phyloP scores from a whole-genome alignment of 2,329 filamentous ascomycete genomes.

The Bipolaris sorokiniana region DNA sequence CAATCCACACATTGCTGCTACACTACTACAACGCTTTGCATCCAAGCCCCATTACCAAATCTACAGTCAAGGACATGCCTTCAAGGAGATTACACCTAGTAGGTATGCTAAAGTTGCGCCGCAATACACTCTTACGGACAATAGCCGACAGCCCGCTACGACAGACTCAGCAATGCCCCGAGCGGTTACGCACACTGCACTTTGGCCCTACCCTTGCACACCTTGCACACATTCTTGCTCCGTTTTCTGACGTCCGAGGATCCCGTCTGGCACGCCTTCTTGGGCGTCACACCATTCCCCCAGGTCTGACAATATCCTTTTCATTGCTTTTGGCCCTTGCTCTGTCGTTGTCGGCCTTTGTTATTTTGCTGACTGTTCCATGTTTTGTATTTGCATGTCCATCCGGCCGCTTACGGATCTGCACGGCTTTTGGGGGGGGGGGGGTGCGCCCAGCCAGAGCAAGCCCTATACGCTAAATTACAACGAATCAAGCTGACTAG shows the following conservation, averaged over 20 bases:
- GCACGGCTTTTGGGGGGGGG: neutral
- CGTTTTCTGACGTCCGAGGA: neutral
- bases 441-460: neutral
- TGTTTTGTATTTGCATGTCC: neutral
- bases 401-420: constrained; percentile 4
- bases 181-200: too few relatives aligned
- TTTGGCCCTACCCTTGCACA: neutral
- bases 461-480: neutral
- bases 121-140: too few relatives aligned
- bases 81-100: too few relatives aligned
- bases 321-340: neutral
- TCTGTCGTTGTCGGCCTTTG: neutral
- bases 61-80: too few relatives aligned
- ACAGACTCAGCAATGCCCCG: too few relatives aligned
- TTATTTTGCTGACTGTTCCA: neutral
- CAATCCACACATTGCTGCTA: neutral
- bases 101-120: too few relatives aligned
- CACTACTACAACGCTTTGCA: neutral
- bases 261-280: constrained; percentile 1
- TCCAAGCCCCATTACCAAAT: too few relatives aligned
- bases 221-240: neutral
- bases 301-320: neutral
- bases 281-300: neutral
- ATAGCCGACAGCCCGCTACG: too few relatives aligned
- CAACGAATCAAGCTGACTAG: neutral